These are phyloP conservation scores for Corylus heterophylla DNA, from an alignment of 306 rosid genomes.

Conservation along the genomic window DNA sequence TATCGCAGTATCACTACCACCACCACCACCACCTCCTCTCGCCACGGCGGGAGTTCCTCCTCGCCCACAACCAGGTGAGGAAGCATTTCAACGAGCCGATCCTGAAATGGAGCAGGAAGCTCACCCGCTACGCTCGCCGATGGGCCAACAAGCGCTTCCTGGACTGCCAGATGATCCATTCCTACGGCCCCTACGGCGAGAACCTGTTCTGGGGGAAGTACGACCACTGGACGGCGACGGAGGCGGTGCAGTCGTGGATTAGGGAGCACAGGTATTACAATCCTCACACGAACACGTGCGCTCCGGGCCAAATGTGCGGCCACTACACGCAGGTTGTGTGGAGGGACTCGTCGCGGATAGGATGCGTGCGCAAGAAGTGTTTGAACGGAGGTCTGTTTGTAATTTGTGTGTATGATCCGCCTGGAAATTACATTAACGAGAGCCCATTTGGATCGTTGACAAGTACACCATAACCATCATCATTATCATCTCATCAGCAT, in stretches of 20 bases:
- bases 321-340: conserved; percentile 56
- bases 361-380: conserved; percentile 32
- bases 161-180: conserved; percentile 43
- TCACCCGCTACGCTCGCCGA: conserved; percentile 37
- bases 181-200: conserved; percentile 41
- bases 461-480: not conserved
- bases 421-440: conserved; percentile 35
- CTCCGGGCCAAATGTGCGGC: conserved; percentile 30
- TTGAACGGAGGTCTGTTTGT: conserved; percentile 26
- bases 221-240: conserved; percentile 28
- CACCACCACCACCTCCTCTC: not conserved
- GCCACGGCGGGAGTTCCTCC: conserved; percentile 20
- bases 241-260: conserved; percentile 40
- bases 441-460: conserved; percentile 27
- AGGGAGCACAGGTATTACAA: conserved; percentile 21
- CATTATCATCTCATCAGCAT: not conserved
- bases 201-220: conserved; percentile 43
- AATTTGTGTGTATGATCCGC: conserved; percentile 46
- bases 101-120: conserved; percentile 23
- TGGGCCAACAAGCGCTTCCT: conserved; percentile 22
- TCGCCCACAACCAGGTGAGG: conserved; percentile 40
- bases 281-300: conserved; percentile 12
- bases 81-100: not conserved
- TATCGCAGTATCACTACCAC: not conserved
- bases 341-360: conserved; percentile 27